Evolutionary conservation across 805 yeast genomes (phyloP), one percentile per base, ranked within the genome.

Genomic region (Cyberlindnera mississippiensis): DNA sequence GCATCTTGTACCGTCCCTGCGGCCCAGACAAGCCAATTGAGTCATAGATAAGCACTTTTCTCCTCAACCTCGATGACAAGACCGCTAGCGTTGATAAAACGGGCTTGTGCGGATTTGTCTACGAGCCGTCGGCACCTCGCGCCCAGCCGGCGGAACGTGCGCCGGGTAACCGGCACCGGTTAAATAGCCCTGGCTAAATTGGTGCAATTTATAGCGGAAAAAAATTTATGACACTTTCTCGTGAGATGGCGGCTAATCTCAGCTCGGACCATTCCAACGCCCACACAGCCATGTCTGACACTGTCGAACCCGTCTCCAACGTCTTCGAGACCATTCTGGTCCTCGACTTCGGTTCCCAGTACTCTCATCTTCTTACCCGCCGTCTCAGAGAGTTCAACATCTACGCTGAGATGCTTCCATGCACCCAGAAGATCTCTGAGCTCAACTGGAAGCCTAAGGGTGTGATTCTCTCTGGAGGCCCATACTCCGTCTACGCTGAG

Each of bases 341-440:
- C 64, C 78, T 93, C 63, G 99, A 93, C 66, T 93, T 93, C 62
- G 99, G 99, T 49, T 93, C 99, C 48, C 99, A 93, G 72, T 93
- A 93, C 72, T 87, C 96, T 44, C 99, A 93, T 62, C 71, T 93
- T 64, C 89, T 93, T 65, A 90, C 97, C 48, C 85, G 99, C 71
- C 86, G 99, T 71, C 77, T 93, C 56, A 87, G 99, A 76, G 99
- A 93, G 68, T 86, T 90, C 75, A 89, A 93, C 66, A 91, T 93
- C 53, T 93, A 93, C 67, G 98, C 99, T 53, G 99, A 93, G 72
- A 93, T 93, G 99, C 78, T 93, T 51, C 99, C 99, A 55, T 93
- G 99, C 71, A 93, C 99, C 41, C 99, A 95, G 71, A 93, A 93
- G 73, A 91, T 93, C 62, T 64, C 83, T 41, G 97, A 91, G 54